Evolutionary conservation across 2,329 filamentous ascomycete genomes (phyloP), one percentile per base, ranked within the genome.

Genomic region (Grosmannia huntii): DNA sequence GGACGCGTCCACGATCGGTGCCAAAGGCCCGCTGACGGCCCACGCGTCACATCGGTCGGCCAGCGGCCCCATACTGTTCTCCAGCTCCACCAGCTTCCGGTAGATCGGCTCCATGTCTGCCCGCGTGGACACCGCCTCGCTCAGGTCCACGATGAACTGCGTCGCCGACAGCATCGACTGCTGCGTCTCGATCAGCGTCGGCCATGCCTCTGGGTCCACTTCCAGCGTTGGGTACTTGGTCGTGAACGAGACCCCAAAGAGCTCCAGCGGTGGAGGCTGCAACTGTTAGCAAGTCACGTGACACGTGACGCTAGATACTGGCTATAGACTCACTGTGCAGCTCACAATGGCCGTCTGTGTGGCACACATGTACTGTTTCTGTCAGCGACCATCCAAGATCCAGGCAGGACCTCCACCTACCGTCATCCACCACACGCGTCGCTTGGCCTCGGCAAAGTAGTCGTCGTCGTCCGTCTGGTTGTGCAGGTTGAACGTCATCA

Each of bases 391-490:
- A n/a, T n/a, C n/a, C n/a, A n/a, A n/a, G n/a, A n/a, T n/a, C n/a
- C n/a, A n/a, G 21, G n/a, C 12, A 38, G 36, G 12, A 38, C 36
- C 36, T 16, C 10, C 36, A 62, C 71, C 46, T 62, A 73, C 72
- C 21, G 76, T 78, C 74, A 78, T 78, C 77, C 77, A 80, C 76
- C 76, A 80, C 6, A 73, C 69, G 33, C 76, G 70, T 33, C 75
- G 68, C 62, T 72, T 72, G 14, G 74, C 74, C 62, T 80, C 76
- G 0, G 72, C 66, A 60, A 70, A 77, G 33, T 69, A 76, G 46
- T 67, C 65, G 49, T 74, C 71, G 38, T 74, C 70, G 5, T 70
- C 67, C 5, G 64, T 67, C 53, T 67, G 69, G 7, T 65, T 66
- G 63, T 79, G 76, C 1, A 80, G 66, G 6, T 68, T 70, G 27